A percentile compares a stretch with the other conserved stretches of the same genome.
Evolutionary conservation across 306 rosid genomes (phyloP).

Genomic region (Trichosanthes cucumerina): DNA sequence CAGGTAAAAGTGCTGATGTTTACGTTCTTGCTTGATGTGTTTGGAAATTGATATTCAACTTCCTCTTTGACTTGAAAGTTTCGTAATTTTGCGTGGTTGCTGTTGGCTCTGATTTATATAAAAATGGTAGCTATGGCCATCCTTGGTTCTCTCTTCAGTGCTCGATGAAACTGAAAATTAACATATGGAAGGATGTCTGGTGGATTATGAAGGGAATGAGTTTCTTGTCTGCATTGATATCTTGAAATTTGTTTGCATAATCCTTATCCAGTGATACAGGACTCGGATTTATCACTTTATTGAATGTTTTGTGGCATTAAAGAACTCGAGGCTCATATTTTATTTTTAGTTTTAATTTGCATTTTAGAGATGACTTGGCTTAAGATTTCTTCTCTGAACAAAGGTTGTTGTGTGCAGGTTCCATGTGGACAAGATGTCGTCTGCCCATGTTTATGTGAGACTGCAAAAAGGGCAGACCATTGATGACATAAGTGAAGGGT

Average conservation of each 20-base stretch:
- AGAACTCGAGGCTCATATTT: neutral
- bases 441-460: slow-evolving; percentile 93
- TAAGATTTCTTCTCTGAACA: neutral
- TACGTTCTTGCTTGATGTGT: neutral
- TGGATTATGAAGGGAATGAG: neutral
- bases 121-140: neutral
- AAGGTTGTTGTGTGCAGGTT: slow-evolving; percentile 44
- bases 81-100: neutral
- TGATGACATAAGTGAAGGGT: slow-evolving; percentile 74
- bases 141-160: neutral
- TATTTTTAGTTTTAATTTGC: neutral
- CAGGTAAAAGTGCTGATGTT: neutral
- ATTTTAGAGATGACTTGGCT: neutral
- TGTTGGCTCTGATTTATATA: neutral
- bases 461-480: slow-evolving; percentile 84
- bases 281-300: neutral
- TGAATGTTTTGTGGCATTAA: neutral
- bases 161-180: neutral
- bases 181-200: neutral
- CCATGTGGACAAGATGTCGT: slow-evolving; percentile 96
- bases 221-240: neutral
- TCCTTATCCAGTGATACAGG: neutral
- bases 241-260: neutral
- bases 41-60: neutral
- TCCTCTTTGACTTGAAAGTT: neutral